Evolutionary conservation across 306 rosid species (phyloP).

Genomic region (Leucaena leucocephala): DNA sequence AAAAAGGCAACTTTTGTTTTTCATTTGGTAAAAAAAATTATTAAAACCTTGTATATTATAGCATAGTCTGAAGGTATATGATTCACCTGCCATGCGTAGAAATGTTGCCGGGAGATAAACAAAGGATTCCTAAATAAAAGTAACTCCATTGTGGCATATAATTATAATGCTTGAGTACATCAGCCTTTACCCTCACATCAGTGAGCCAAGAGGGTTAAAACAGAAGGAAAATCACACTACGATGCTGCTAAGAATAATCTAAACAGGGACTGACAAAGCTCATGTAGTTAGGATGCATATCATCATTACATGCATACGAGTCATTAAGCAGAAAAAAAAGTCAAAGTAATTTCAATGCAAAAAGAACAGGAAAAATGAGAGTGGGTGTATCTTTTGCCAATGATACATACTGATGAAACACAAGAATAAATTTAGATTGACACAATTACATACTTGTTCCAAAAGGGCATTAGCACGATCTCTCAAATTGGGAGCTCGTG

Average conservation of each 20-base stretch:
- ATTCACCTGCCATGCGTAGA: not conserved
- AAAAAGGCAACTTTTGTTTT: not conserved
- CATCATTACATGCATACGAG: not conserved
- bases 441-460: conserved; percentile 73
- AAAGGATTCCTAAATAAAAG: not conserved
- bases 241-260: not conserved
- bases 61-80: too few relatives aligned
- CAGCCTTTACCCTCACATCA: not conserved
- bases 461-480: conserved; percentile 97
- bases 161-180: not conserved
- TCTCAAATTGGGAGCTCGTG: conserved; percentile 97
- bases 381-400: not conserved
- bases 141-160: not conserved
- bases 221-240: not conserved
- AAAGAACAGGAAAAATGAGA: conserved; percentile 18
- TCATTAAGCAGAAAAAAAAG: conserved; percentile 2
- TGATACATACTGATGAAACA: conserved; percentile 9
- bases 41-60: not conserved
- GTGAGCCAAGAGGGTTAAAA: not conserved
- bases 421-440: conserved; percentile 22
- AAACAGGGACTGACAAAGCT: not conserved
- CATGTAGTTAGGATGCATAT: not conserved
- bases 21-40: not conserved
- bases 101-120: not conserved
- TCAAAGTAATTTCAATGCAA: conserved; percentile 13